Conservation (phyloP, 2,329 filamentous ascomycete species). For the Ophiostoma sp. region DNA sequence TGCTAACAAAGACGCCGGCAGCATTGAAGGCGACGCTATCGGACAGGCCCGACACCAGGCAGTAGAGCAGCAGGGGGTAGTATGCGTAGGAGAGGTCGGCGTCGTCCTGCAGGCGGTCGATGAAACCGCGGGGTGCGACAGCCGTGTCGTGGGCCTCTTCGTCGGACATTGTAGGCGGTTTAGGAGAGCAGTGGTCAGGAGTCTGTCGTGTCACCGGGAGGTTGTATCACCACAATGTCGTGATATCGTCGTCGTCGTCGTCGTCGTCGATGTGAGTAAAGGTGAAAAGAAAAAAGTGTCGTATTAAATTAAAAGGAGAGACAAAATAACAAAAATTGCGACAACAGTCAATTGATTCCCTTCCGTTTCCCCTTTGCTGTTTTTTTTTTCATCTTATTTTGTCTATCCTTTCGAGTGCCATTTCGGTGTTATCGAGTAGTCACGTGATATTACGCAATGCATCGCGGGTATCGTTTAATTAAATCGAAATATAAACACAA, state of each 20-base stretch:
- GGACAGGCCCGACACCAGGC: slow-evolving; percentile 70
- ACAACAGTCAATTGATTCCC: neutral
- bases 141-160: slow-evolving; percentile 13
- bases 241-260: neutral
- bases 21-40: slow-evolving; percentile 72
- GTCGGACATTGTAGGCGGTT: neutral
- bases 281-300: neutral
- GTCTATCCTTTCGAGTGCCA: neutral
- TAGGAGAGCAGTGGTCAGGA: neutral
- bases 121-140: slow-evolving; percentile 4
- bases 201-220: neutral
- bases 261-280: neutral
- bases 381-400: neutral
- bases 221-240: neutral
- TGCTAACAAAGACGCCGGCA: slow-evolving; percentile 76
- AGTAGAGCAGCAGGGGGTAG: slow-evolving; percentile 63
- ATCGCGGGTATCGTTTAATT: neutral
- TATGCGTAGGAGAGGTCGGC: slow-evolving; percentile 45
- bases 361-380: neutral
- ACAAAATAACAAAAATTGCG: neutral
- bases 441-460: slow-evolving; percentile 12
- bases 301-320: neutral
- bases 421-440: slow-evolving; percentile 9
- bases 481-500: neutral
- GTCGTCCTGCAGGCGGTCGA: slow-evolving; percentile 20